These are phyloP conservation scores for Gossypium aridum DNA, from an alignment of 441 rosid species.

Conservation along the genomic window DNA sequence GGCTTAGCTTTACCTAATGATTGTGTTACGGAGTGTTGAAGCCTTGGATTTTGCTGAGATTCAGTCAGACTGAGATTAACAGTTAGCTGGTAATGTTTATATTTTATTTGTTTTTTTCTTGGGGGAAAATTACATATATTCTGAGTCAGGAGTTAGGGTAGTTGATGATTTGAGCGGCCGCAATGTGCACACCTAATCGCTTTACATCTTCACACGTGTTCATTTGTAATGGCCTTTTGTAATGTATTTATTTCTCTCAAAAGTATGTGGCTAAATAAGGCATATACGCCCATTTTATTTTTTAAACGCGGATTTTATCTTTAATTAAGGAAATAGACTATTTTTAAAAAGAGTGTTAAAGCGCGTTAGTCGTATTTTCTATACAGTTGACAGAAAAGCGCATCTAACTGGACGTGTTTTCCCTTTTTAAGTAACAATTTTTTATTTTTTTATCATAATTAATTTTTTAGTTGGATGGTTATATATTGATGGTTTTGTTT, in stretches of 20 bases:
- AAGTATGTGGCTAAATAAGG: too few relatives aligned
- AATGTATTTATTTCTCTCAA: too few relatives aligned
- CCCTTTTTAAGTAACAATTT: too few relatives aligned
- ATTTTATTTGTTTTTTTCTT: neutral
- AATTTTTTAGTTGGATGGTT: too few relatives aligned
- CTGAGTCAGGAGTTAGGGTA: neutral
- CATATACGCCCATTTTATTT: too few relatives aligned
- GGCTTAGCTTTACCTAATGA: neutral
- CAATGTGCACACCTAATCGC: neutral
- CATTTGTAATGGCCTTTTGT: too few relatives aligned
- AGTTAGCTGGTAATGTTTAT: neutral
- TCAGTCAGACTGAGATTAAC: neutral
- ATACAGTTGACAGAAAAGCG: fast-evolving
- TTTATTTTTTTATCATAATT: too few relatives aligned
- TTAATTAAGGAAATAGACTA: too few relatives aligned
- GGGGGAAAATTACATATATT: neutral
- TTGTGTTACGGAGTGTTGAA: neutral
- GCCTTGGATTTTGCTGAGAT: neutral
- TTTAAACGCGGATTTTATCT: too few relatives aligned
- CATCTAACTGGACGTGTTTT: fast-evolving
- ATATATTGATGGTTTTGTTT: too few relatives aligned
- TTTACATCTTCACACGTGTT: neutral
- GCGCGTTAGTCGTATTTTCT: too few relatives aligned
- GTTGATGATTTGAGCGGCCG: neutral
- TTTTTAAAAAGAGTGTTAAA: too few relatives aligned